Base-by-base conservation (phyloP, 192 early-diverging fungal species). In the Podila horticola region DNA sequence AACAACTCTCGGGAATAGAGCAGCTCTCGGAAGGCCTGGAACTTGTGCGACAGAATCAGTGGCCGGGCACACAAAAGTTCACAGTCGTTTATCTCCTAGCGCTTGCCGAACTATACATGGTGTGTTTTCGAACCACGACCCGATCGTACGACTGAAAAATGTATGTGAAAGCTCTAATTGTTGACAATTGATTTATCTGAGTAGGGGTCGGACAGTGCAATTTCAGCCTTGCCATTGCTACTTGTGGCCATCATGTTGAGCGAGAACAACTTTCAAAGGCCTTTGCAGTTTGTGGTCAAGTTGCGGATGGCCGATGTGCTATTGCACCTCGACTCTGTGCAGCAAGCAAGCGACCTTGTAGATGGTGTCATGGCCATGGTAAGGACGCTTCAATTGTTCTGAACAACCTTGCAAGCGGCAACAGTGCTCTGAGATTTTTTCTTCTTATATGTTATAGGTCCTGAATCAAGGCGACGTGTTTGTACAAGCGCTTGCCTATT, bases 381-480 rank as follows among this genome's bases (percentile, higher is more conserved):
- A 72, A 64, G 2, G 15, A 33, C 0, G 5, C 8, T 50, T 34
- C 28, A 48, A 1, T 12, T 41, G 24, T 28, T 20, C 17, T 48
- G 50, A 10, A 31, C 20, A 9, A 22, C 15, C 13, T 17, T 45
- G 15, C 19, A 41, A 1, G 13, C 7, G 19, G 22, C 66, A 36
- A 12, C 28, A 51, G 3, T 31, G 7, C 38, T 30, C 45, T n/a
- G 15, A 66, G 2, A 41, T 34, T 17, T 0, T 45, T 19, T 11
- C 38, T 36, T 67, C 0, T 55, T 26, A n/a, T n/a, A n/a, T 55
- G 12, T 57, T 55, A 5, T 48, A 76, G 74, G 67, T 51, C 0
- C 58, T 79, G 31, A 71, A 59, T 26, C 64, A 79, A 71, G 69
- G 69, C 7, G 75, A 79, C 50, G 12, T 71, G 20, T 79, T 67